Evolutionary conservation across 495 filamentous ascomycete genomes (phyloP).

Genomic region (Aspergillus sparsus): DNA sequence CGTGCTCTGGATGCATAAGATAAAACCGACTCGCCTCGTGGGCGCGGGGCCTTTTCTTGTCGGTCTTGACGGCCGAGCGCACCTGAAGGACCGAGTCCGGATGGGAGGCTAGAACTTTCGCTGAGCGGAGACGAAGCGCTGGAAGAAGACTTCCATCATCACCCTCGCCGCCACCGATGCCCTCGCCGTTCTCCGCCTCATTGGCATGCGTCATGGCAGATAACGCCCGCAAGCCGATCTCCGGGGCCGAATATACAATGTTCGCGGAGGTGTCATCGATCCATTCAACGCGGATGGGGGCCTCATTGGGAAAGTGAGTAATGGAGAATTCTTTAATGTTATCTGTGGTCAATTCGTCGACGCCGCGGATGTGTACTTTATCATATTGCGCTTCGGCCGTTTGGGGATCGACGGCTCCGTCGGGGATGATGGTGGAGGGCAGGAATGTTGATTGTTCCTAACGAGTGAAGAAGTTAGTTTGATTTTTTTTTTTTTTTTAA

Average conservation of each 20-base stretch:
- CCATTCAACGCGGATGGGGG: constrained; percentile 75
- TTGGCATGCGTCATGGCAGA: constrained; percentile 54
- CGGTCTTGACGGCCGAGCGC: constrained; percentile 69
- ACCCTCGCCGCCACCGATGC: constrained; percentile 4
- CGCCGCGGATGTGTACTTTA: constrained; percentile 80
- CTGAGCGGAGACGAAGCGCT: constrained; percentile 54
- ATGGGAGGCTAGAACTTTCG: constrained; percentile 63
- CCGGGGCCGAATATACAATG: constrained; percentile 68
- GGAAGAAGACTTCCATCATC: constrained; percentile 34
- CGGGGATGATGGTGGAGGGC: background rate
- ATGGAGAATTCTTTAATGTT: constrained; percentile 71
- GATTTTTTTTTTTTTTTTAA: background rate
- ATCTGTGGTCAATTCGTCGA: constrained; percentile 76
- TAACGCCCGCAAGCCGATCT: constrained; percentile 74
- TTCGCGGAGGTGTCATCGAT: constrained; percentile 94
- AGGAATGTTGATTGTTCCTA: background rate
- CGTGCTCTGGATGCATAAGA: constrained; percentile 83
- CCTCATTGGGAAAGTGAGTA: constrained; percentile 59
- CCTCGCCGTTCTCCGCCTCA: constrained; percentile 34
- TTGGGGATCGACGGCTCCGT: constrained; percentile 1
- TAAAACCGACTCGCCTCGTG: constrained; percentile 85
- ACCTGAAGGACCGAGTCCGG: constrained; percentile 71
- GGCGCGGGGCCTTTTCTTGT: constrained; percentile 77
- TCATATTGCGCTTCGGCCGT: constrained; percentile 40
- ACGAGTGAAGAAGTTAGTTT: background rate